Evolutionary conservation across 345 rosid genomes (phyloP).

Genomic region (Balakata baccata): DNA sequence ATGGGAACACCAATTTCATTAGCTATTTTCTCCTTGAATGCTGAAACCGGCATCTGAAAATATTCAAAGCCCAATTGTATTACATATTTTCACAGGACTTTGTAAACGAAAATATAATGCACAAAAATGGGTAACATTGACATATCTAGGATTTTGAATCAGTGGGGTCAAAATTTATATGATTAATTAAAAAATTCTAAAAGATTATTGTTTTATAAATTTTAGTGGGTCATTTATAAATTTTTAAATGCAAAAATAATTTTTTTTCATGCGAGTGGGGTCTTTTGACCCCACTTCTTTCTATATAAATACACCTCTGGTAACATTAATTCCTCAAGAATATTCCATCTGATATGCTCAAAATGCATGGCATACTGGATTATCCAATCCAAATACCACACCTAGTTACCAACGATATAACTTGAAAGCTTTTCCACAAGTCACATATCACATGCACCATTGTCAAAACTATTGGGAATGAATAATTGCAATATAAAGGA

Average conservation of each 20-base stretch:
- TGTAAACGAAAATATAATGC: too few relatives aligned
- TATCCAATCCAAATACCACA: not conserved
- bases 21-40: conserved; percentile 88
- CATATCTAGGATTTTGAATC: too few relatives aligned
- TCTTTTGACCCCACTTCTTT: too few relatives aligned
- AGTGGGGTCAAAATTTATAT: too few relatives aligned
- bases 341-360: not conserved
- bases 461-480: not conserved
- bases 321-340: too few relatives aligned
- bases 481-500: not conserved
- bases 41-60: conserved; percentile 64
- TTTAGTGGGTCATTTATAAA: too few relatives aligned
- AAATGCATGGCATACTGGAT: not conserved
- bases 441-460: not conserved
- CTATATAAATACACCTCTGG: too few relatives aligned
- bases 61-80: conserved; percentile 12
- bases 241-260: too few relatives aligned
- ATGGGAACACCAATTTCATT: conserved; percentile 65
- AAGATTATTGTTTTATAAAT: too few relatives aligned
- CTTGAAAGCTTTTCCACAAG: not conserved
- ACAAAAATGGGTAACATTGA: too few relatives aligned
- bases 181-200: too few relatives aligned
- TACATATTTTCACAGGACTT: not conserved
- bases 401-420: not conserved
- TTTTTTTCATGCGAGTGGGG: too few relatives aligned